These are phyloP conservation scores for Rhodotorula graminis DNA, from an alignment of 768 basidiomycete genomes.

Conservation along the genomic window DNA sequence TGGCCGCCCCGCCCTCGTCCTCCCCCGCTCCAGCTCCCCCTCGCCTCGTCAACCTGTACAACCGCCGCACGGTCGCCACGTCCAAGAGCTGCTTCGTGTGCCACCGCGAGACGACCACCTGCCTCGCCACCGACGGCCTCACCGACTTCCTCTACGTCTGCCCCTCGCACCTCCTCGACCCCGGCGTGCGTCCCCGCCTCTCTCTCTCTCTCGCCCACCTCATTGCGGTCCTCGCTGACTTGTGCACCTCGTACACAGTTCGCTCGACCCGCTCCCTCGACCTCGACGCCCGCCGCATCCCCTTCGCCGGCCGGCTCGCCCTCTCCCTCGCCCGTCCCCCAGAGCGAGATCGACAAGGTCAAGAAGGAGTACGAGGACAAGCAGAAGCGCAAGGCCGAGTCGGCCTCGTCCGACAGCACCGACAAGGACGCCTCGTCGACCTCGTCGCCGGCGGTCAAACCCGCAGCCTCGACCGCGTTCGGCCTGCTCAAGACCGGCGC, in stretches of 20 bases:
- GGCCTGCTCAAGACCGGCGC: slow-evolving; percentile 13
- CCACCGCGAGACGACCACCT: slow-evolving; percentile 19
- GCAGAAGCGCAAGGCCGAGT: slow-evolving; percentile 36
- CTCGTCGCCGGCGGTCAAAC: not conserved
- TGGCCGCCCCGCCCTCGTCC: not conserved
- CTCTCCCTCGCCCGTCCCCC: slow-evolving; percentile 18
- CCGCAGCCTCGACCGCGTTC: slow-evolving; percentile 3
- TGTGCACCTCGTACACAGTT: slow-evolving; percentile 39
- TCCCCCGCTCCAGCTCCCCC: slow-evolving; percentile 9
- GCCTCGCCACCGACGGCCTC: slow-evolving; percentile 65
- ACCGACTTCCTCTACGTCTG: slow-evolving; percentile 84
- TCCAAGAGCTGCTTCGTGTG: slow-evolving; percentile 30
- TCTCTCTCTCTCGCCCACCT: slow-evolving; percentile 15
- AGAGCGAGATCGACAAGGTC: slow-evolving; percentile 40
- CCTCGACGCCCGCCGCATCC: slow-evolving; percentile 46
- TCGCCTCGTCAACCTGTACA: slow-evolving; percentile 26
- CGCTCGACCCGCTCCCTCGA: slow-evolving; percentile 48
- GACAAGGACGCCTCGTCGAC: not conserved
- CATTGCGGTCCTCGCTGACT: not conserved
- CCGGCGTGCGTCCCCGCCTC: slow-evolving; percentile 63
- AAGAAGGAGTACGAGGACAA: slow-evolving; percentile 47
- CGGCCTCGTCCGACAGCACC: not conserved
- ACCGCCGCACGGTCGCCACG: slow-evolving; percentile 11
- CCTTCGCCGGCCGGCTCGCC: not conserved
- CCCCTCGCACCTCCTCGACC: slow-evolving; percentile 70